Conservation (phyloP, 1,284 basidiomycete species). For the Sanguinoderma infundibulare region DNA sequence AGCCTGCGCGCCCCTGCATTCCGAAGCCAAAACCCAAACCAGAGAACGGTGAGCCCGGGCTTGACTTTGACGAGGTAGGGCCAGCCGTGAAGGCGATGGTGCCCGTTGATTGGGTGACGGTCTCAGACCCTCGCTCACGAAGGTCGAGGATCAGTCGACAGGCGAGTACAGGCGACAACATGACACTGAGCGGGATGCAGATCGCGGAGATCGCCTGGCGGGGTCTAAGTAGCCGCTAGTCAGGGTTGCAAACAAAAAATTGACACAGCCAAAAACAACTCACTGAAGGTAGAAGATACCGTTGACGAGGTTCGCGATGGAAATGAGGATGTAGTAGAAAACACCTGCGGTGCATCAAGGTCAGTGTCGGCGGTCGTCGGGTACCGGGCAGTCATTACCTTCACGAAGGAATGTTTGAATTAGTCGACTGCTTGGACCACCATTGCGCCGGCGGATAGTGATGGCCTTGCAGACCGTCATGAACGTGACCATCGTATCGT, state of each 20-base stretch:
- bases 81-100: slow-evolving; percentile 40
- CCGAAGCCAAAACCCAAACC: slow-evolving; percentile 38
- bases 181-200: slow-evolving; percentile 84
- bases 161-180: slow-evolving; percentile 79
- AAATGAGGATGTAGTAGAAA: slow-evolving; percentile 82
- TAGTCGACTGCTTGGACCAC: slow-evolving; percentile 74
- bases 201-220: slow-evolving; percentile 82
- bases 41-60: slow-evolving; percentile 36
- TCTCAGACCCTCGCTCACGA: slow-evolving; percentile 75
- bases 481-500: slow-evolving; percentile 76
- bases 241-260: slow-evolving; percentile 12
- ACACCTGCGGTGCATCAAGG: slow-evolving; percentile 50
- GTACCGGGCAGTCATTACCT: slow-evolving; percentile 43
- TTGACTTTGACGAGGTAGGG: slow-evolving; percentile 35
- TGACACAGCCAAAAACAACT: slow-evolving; percentile 29
- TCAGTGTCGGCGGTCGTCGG: background rate
- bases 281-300: slow-evolving; percentile 84
- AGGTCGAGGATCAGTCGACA: slow-evolving; percentile 80
- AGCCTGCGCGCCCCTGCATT: slow-evolving; percentile 39
- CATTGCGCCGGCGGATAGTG: slow-evolving; percentile 69
- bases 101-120: slow-evolving; percentile 63
- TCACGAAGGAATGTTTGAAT: slow-evolving; percentile 84
- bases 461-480: slow-evolving; percentile 81
- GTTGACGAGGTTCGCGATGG: slow-evolving; percentile 79
- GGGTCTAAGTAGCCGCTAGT: slow-evolving; percentile 49